These are phyloP conservation scores for Talaromyces verruculosus DNA, from an alignment of 2,329 filamentous ascomycete species.

Conservation along the genomic window DNA sequence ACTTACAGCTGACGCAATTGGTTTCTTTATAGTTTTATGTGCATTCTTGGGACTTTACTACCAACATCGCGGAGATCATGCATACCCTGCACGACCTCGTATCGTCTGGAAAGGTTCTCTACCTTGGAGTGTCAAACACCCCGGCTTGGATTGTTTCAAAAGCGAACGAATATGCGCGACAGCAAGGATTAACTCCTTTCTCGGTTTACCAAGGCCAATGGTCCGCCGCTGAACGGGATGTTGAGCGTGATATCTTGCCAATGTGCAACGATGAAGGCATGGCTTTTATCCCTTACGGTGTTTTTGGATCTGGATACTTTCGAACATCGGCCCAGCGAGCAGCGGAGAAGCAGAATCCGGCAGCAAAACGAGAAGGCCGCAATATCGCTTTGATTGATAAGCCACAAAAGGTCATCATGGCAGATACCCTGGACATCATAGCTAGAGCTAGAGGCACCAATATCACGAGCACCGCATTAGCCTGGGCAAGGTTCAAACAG, in stretches of 20 bases:
- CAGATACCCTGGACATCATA: slow-evolving; percentile 9
- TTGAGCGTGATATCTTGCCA: slow-evolving; percentile 68
- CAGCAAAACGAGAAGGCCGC: neutral
- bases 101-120: slow-evolving; percentile 61
- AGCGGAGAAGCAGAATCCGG: slow-evolving; percentile 4
- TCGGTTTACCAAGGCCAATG: slow-evolving; percentile 67
- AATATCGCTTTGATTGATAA: slow-evolving; percentile 10
- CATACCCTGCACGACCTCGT: slow-evolving; percentile 64
- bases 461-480: slow-evolving; percentile 1
- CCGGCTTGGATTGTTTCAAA: slow-evolving; percentile 63
- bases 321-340: slow-evolving; percentile 9
- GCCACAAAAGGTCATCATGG: slow-evolving; percentile 1
- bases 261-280: slow-evolving; percentile 64
- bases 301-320: slow-evolving; percentile 25
- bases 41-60: slow-evolving; percentile 63
- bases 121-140: slow-evolving; percentile 67
- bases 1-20: neutral
- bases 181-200: slow-evolving; percentile 69
- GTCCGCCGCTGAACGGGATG: slow-evolving; percentile 62
- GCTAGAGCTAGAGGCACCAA: neutral
- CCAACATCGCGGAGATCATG: slow-evolving; percentile 66
- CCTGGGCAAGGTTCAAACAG: slow-evolving; percentile 8
- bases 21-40: slow-evolving; percentile 32
- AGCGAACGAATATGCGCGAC: slow-evolving; percentile 60
- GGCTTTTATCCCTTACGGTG: slow-evolving; percentile 56